Evolutionary conservation across 768 basidiomycete genomes (phyloP), one percentile per base, ranked within the genome.

Genomic region (Antrodiella citrinella): DNA sequence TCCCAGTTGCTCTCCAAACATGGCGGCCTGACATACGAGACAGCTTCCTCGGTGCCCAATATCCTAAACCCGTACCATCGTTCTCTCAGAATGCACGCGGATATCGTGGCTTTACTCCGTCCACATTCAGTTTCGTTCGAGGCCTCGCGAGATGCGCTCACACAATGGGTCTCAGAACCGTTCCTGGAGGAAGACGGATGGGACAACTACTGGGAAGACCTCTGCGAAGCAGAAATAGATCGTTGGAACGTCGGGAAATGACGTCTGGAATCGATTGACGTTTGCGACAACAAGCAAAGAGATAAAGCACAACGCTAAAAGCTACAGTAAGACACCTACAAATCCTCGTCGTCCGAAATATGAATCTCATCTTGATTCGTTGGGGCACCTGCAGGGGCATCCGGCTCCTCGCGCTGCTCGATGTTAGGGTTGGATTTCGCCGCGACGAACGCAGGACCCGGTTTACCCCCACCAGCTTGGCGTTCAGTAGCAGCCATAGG

Each of bases 401-500:
- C 62, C 21, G 65, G 62, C 40, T 61, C 73, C 51, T 74, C 76
- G 22, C 68, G 65, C 11, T 65, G 61, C 44, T 65, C 63, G 12
- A 67, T 64, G 47, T 55, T 55, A 41, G 76, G 75, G 60, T 74
- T 76, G 35, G 62, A 55, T 58, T 74, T 84, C 20, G 89, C 85
- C 55, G 87, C 80, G 49, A 93, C 89, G 60, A 94, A 95, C 30
- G 81, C 75, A 2, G 82, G 80, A 1, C 81, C 84, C 25, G 54
- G 57, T 54, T 74, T 81, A 1, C 65, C 64, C 2, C 68, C 74
- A 11, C 69, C 72, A 19, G 78, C 77, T 56, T 86, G 80, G 56
- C 75, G 78, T 59, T 91, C 89, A 19, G 82, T 85, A 26, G 84
- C 82, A 3, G 90, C 88, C 94, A 97, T 96, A 0, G 94, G 80